Evolutionary conservation across 495 filamentous ascomycete species (phyloP).

Genomic region (Hyaloscypha variabilis): DNA sequence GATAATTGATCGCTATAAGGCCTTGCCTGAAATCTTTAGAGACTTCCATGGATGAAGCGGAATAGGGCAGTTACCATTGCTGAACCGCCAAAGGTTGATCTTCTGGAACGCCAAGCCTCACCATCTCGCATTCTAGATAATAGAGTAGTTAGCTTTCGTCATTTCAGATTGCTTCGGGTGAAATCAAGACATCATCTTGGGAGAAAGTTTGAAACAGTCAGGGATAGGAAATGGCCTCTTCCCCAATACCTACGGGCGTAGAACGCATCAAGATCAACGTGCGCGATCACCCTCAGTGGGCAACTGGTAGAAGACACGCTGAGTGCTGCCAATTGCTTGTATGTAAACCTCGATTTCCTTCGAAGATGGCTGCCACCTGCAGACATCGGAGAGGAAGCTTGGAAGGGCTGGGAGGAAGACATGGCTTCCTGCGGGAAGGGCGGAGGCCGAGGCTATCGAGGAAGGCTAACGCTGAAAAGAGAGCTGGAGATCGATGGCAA

Average conservation of each 20-base stretch:
- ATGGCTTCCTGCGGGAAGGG: conserved; percentile 1
- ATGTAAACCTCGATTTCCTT: conserved; percentile 78
- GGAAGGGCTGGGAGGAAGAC: conserved; percentile 33
- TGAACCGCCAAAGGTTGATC: conserved; percentile 90
- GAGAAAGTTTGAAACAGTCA: too few relatives aligned
- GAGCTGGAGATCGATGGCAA: background rate
- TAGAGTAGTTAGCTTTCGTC: too few relatives aligned
- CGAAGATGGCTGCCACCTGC: background rate
- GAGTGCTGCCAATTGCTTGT: conserved; percentile 77
- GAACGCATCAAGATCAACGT: conserved; percentile 96
- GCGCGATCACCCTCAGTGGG: conserved; percentile 85
- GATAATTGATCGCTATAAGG: conserved; percentile 95
- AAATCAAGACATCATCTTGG: too few relatives aligned
- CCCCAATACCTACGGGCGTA: too few relatives aligned
- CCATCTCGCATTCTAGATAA: conserved; percentile 95
- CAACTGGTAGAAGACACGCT: conserved; percentile 68
- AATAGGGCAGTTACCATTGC: conserved; percentile 59
- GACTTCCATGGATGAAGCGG: conserved; percentile 35
- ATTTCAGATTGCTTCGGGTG: too few relatives aligned
- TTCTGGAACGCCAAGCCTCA: conserved; percentile 73
- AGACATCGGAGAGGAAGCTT: conserved; percentile 27
- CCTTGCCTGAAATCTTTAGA: conserved; percentile 53
- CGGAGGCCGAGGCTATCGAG: background rate
- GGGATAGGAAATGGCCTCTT: too few relatives aligned
- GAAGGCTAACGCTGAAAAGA: background rate